A percentile compares a stretch with the other conserved stretches of the same genome.
phyloP scores from a whole-genome alignment of 768 basidiomycete species.

The Termitomyces heimii region DNA sequence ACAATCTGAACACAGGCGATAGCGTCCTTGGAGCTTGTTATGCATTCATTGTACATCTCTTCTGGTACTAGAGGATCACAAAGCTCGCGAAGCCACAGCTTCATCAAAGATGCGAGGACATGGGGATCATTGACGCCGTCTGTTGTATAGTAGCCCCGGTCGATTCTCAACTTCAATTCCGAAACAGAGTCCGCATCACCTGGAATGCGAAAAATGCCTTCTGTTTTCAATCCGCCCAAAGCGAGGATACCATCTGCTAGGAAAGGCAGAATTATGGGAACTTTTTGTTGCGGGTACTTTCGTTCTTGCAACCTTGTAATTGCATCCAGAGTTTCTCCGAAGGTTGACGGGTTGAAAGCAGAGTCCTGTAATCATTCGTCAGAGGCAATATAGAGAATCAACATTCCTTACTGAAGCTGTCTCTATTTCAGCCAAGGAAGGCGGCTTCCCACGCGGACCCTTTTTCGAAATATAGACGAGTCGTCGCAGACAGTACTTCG shows the following conservation, averaged over 20 bases:
- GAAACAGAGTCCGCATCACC: constrained; percentile 88
- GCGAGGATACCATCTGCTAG: constrained; percentile 89
- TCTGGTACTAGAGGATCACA: constrained; percentile 89
- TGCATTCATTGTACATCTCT: constrained; percentile 88
- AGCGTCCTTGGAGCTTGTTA: constrained; percentile 61
- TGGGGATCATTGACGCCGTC: constrained; percentile 90
- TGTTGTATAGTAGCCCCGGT: constrained; percentile 85
- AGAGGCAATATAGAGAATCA: constrained; percentile 3
- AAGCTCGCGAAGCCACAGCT: constrained; percentile 91
- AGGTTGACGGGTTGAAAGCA: constrained; percentile 92
- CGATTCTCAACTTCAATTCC: constrained; percentile 84
- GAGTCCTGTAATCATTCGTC: constrained; percentile 52
- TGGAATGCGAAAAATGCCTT: constrained; percentile 91
- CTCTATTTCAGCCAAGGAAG: constrained; percentile 82
- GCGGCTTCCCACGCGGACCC: constrained; percentile 82
- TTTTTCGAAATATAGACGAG: constrained; percentile 71
- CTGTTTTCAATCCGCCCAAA: constrained; percentile 75
- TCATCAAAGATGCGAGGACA: constrained; percentile 83
- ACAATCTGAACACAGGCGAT: constrained; percentile 70
- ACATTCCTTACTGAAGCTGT: constrained; percentile 64
- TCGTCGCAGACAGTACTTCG: constrained; percentile 84
- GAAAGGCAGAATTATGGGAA: constrained; percentile 93
- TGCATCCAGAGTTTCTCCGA: constrained; percentile 84
- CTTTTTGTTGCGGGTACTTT: constrained; percentile 77
- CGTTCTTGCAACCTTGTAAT: constrained; percentile 81